Conservation (phyloP, 225 moss, liverwort and hornwort species). For the Lunularia cruciata region DNA sequence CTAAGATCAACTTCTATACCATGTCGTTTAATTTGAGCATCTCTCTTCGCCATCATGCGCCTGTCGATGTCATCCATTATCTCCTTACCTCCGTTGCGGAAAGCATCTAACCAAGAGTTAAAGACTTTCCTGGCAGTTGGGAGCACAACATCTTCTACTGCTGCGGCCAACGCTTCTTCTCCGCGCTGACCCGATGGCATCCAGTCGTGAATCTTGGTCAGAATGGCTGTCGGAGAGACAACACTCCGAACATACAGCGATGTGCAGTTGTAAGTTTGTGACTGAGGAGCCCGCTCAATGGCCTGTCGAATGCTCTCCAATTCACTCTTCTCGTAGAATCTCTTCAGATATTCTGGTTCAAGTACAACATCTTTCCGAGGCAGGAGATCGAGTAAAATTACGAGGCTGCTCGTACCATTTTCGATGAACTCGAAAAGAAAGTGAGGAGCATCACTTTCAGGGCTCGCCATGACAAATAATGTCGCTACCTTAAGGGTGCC, state of each 20-base stretch:
- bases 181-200: conserved; percentile 40
- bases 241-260: conserved; percentile 48
- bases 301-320: conserved; percentile 32
- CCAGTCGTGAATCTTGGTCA: conserved; percentile 45
- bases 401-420: conserved; percentile 38
- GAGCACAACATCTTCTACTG: conserved; percentile 28
- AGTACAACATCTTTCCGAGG: conserved; percentile 51
- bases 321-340: conserved; percentile 46
- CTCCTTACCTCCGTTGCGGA: conserved; percentile 44
- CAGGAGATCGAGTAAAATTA: conserved; percentile 43
- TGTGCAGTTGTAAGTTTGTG: conserved; percentile 35
- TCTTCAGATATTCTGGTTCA: conserved; percentile 45
- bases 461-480: conserved; percentile 68
- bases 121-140: conserved; percentile 42
- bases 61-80: conserved; percentile 50
- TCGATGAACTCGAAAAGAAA: conserved; percentile 79
- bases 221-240: conserved; percentile 47
- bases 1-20: conserved; percentile 43
- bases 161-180: conserved; percentile 29
- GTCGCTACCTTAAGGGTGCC: conserved; percentile 79
- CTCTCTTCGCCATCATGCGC: conserved; percentile 45
- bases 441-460: conserved; percentile 78
- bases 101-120: conserved; percentile 40
- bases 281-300: conserved; percentile 39
- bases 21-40: conserved; percentile 39